Percentiles rank a stretch among this genome's conserved stretches.
These are phyloP conservation scores for Talaromyces albobiverticillius DNA, from an alignment of 2,329 filamentous ascomycete genomes.

Conservation along the genomic window DNA sequence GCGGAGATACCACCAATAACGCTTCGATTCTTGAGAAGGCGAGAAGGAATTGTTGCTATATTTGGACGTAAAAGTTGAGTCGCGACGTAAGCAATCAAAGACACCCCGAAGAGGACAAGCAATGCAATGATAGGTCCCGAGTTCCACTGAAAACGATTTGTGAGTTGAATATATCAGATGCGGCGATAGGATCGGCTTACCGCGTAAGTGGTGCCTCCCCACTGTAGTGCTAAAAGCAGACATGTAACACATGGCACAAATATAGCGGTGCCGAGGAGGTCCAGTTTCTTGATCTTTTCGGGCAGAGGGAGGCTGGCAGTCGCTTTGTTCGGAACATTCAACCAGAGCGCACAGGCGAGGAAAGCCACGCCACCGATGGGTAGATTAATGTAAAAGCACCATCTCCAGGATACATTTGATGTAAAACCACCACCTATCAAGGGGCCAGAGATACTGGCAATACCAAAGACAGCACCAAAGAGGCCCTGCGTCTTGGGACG, in stretches of 20 bases:
- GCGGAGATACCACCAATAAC: not conserved
- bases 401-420: constrained; percentile 57
- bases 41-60: not conserved
- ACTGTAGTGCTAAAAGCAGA: not conserved
- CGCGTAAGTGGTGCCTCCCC: not conserved
- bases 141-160: not conserved
- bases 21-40: not conserved
- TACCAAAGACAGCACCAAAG: constrained; percentile 61
- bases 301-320: not conserved
- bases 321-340: not conserved
- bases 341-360: not conserved
- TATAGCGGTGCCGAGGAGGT: not conserved
- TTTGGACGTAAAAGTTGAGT: not conserved
- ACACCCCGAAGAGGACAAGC: not conserved
- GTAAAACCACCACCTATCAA: constrained; percentile 61
- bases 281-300: not conserved
- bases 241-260: not conserved
- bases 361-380: constrained; percentile 22
- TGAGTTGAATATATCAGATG: not conserved
- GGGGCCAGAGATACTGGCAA: constrained; percentile 59
- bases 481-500: constrained; percentile 61
- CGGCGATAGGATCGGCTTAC: not conserved
- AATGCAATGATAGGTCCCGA: not conserved
- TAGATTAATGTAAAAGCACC: constrained; percentile 60
- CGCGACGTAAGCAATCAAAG: not conserved